Evolutionary conservation across 2,329 filamentous ascomycete genomes (phyloP), one percentile per base, ranked within the genome.

Genomic region (Thielaviopsis musarum): DNA sequence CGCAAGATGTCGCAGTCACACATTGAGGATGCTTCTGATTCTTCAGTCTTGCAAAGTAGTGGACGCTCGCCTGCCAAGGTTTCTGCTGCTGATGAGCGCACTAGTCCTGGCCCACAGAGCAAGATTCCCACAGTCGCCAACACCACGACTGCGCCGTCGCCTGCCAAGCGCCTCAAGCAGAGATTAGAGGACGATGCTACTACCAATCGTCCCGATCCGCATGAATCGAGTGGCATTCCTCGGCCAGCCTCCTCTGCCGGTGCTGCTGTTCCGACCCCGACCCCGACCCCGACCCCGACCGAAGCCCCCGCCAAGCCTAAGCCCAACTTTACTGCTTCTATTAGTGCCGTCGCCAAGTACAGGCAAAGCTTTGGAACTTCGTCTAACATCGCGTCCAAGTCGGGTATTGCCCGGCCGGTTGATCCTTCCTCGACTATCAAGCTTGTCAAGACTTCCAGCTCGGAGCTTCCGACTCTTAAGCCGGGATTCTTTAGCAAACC

Each of bases 361-460:
- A 45, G 38, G 38, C 12, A 45, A n/a, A 45, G 38, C 10, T 13
- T 45, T 45, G 38, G 38, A 2, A 66, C 67, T 17, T 66, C 76
- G 22, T 64, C 70, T 55, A 75, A 74, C 26, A 70, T 76, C 0
- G 73, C 77, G 59, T 71, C 77, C 9, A 75, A 78, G 62, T 71
- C 75, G 62, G 82, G 75, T 61, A 73, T 91, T 30, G 80, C 84
- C 70, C 94, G 88, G 5, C 89, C 90, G 0, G 89, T 88, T 69
- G 52, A 63, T n/a, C 62, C 64, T 5, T 61, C 57, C 38, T 63
- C 67, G 0, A 67, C 68, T 1, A 63, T 66, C 17, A 66, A 65
- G 56, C 66, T 69, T 62, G 70, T 66, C 65, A 75, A 65, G 66
- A 77, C 72, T 15, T 77, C 77, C 1, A 83, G 79, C 66, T 70